These are phyloP conservation scores for Casuarina cunninghamiana DNA, from an alignment of 306 rosid genomes.

Conservation along the genomic window DNA sequence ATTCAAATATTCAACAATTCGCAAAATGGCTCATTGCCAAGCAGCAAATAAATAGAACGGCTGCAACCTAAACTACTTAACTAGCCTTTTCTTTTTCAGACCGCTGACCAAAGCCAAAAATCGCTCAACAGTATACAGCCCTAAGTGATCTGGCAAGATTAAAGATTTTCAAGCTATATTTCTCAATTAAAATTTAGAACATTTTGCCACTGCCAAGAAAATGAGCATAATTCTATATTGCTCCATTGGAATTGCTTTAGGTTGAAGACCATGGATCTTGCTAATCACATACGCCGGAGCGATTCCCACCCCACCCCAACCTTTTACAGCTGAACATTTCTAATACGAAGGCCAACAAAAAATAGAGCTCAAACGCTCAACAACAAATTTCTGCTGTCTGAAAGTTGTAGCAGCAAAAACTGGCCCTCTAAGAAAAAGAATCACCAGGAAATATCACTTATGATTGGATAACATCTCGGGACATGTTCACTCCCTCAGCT, in stretches of 20 bases:
- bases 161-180: background rate
- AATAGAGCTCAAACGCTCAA: background rate
- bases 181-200: background rate
- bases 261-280: background rate
- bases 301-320: no score
- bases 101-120: background rate
- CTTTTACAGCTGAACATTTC: background rate
- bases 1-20: background rate
- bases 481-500: background rate
- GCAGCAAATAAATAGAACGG: background rate
- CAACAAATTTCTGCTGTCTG: background rate
- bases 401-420: background rate
- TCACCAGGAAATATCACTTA: background rate
- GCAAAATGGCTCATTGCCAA: background rate
- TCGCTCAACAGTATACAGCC: background rate
- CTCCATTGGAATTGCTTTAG: background rate
- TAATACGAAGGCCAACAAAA: slow-evolving; percentile 5
- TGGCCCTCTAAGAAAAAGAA: background rate
- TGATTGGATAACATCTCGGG: background rate
- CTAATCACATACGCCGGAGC: background rate
- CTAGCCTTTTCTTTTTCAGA: background rate
- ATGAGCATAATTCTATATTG: background rate
- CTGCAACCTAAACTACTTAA: background rate
- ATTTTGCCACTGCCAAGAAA: background rate
- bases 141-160: background rate